Evolutionary conservation across 805 yeast genomes (phyloP), one percentile per base, ranked within the genome.

Genomic region (Yarrowia sp.): DNA sequence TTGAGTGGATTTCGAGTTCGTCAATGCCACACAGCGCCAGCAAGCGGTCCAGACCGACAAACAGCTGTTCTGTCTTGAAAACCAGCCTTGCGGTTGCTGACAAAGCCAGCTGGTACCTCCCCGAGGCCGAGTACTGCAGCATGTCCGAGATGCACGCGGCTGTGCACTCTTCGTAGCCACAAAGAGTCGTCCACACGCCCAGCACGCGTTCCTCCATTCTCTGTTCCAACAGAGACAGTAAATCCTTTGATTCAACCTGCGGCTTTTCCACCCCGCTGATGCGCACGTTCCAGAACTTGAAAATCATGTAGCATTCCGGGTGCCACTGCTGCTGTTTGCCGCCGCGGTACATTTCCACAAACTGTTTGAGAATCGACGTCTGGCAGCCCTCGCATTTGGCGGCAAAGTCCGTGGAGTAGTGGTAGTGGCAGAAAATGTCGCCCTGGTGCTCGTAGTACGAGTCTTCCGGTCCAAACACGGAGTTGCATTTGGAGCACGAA

Each of bases 251-350:
- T 8, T 47, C 47, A 2, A 38, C 55, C 65, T 50, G 50, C 17
- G 50, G 46, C 19, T 33, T 38, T 3, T 42, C 53, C 30, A 58
- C 64, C 24, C 39, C 61, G 34, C 89, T 84, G 24, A 95, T 81
- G 68, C 87, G 84, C 20, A 93, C 96, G 75, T 92, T 92, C 99
- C 99, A 95, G 74, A 92, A 93, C 77, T 93, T 93, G 80, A 90
- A 93, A 58, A 95, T 96, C 92, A 96, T 96, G 76, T 92, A 95
- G 80, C 99, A 95, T 76, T 96, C 98, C 1, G 98, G 98, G 78
- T 95, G 99, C 99, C 99, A 95, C 76, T 92, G 96, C 76, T 93
- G 97, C 69, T 90, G 89, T 72, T 88, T 84, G 24, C 97, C 97
- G 63, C 97, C 97, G 72, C 95, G 84, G 70, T 87, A 91, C 53